Base-by-base conservation (phyloP, 441 rosid species). In the Codiaeum variegatum region DNA sequence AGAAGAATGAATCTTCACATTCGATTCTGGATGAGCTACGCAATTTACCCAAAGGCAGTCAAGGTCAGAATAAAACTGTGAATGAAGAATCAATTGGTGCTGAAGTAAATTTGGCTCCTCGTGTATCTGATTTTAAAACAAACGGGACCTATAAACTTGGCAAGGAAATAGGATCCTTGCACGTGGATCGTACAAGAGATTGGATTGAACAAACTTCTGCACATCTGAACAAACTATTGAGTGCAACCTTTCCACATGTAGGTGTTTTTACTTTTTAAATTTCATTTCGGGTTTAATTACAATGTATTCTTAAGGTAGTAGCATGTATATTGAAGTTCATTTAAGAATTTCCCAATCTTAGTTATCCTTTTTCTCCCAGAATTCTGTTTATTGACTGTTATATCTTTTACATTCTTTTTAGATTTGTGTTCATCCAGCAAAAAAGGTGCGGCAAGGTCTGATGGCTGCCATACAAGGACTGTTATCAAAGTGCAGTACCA, bases 221-320 rank as follows among this genome's bases (percentile, higher is more conserved):
- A 38, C 88, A 85, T 76, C 88, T 95, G 81, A 83, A 87, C 75
- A 95, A 86, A 83, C 75, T 93, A 69, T 82, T 95, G 66, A 80
- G 73, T 72, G 84, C 88, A 70, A 85, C 93, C 67, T 93, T 93
- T 87, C 95, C 99, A 73, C 85, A 88, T 75, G 99, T 95, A 90
- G 58, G 91, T 42, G 2, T 24, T 46, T 70, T 72, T 69, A 24
- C 0, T 24, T 46, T 70, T 72, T 69, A 24, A 31, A 44, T 64
- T 73, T 66, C 71, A 64, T 70, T 75, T 81, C 62, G 47, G 32
- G 42, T 79, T 85, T 42, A 34, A 19, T 49, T 66, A n/a, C 38
- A 9, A 44, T 58, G 73, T 75, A 42, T 40, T 71, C 62, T 47
- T 54, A 46, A 60, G n/a, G 61, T 7, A 62, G 47, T 42, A 26